Base-by-base conservation (phyloP, 1,284 basidiomycete species). In the Trichosporon sp. region DNA sequence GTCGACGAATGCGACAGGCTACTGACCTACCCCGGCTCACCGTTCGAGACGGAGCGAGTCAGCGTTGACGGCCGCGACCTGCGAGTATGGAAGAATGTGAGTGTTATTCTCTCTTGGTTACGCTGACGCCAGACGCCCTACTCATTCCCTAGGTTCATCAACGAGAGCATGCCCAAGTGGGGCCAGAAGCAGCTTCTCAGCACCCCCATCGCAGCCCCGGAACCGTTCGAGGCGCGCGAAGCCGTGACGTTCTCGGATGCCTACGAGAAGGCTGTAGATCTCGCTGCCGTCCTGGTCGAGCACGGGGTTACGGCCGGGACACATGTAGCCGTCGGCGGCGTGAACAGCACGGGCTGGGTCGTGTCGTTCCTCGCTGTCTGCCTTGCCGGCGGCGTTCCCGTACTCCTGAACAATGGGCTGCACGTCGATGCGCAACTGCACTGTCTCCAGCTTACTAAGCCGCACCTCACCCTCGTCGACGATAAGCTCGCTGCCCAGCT, bases 281-380 rank as follows among this genome's bases (percentile, higher is more conserved):
- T 80, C 2, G 80, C 79, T 0, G 76, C 75, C 1, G 76, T 78
- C 74, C 75, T 83, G 70, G 69, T 73, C n/a, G 70, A 66, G 1
- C 74, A 70, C 19, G 81, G 81, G 4, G 68, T 78, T 2, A 76
- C 76, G 11, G 40, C 75, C 1, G 80, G 80, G 0, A 75, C 75
- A 46, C 71, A 73, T 32, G 73, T 83, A 4, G 81, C 78, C 12
- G 77, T 83, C 32, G 80, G 79, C 0, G 81, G 81, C 10, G 68
- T 70, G 3, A 83, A 83, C 74, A 76, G 73, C 51, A 75, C 79
- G 16, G 38, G 63, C 38, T 82, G 80, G 79, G 73, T 81, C 4
- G 73, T 81, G 0, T 65, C 76, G 1, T 82, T 79, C 67, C 69
- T 79, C 12, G 81, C 81, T 4, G 70, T 71, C 0, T 78, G 79